Evolutionary conservation across 2,329 filamentous ascomycete genomes (phyloP).

Genomic region (Diaporthe vexans): DNA sequence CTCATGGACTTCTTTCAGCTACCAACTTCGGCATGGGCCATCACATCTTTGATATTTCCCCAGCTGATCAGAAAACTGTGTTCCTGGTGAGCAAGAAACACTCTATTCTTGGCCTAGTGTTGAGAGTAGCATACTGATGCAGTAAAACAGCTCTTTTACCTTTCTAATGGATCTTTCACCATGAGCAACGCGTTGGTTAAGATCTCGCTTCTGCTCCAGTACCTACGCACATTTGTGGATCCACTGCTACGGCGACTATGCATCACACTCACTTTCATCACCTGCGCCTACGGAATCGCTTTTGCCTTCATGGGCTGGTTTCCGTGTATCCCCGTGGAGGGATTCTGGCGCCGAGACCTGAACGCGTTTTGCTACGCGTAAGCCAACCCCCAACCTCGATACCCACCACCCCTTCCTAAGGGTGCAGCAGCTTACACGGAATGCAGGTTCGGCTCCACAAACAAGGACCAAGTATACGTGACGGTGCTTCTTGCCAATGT

Average conservation of each 20-base stretch:
- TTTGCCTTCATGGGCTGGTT: conserved; percentile 47
- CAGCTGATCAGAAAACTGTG: conserved; percentile 11
- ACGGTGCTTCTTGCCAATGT: conserved; percentile 48
- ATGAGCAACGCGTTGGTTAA: conserved; percentile 44
- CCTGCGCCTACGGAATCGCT: conserved; percentile 43
- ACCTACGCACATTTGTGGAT: conserved; percentile 42
- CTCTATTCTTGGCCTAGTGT: rapidly evolving
- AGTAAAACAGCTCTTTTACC: conserved; percentile 38
- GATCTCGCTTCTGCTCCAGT: conserved; percentile 44
- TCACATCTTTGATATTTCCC: not conserved
- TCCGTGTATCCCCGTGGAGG: conserved; percentile 46
- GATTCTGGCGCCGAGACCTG: conserved; percentile 43
- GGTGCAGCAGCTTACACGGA: not conserved
- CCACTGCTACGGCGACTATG: conserved; percentile 26
- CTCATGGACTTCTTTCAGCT: not conserved
- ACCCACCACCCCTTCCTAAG: too few species aligned
- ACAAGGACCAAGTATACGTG: conserved; percentile 45
- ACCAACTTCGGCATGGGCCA: conserved; percentile 30
- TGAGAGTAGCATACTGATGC: not conserved
- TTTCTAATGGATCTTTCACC: conserved; percentile 43
- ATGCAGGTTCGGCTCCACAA: conserved; percentile 50
- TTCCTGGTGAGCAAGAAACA: conserved; percentile 25
- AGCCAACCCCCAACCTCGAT: not conserved
- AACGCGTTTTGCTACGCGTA: conserved; percentile 15
- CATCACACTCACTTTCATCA: conserved; percentile 41